Evolutionary conservation across 352 stramenopile species (phyloP), one percentile per base, ranked within the genome.

Genomic region (Phytophthora colocasiae): DNA sequence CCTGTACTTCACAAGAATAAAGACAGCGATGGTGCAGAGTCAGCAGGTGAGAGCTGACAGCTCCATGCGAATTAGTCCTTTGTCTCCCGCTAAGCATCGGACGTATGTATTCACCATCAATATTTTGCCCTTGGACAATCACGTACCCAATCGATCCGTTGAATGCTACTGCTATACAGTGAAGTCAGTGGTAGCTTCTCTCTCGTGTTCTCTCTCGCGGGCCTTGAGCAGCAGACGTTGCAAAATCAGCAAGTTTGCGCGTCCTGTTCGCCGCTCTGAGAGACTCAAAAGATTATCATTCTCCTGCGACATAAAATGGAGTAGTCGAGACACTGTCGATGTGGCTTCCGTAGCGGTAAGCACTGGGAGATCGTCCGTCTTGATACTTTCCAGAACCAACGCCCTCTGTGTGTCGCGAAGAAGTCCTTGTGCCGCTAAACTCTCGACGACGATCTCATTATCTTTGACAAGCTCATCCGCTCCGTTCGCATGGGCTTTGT

Each of bases 391-490:
- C 19, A 81, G 40, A 29, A 70, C 43, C 47, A 79, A 40, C 12
- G 61, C 46, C 14, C 70, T 73, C 22, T 69, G 62, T 6, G 73
- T 58, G 48, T 89, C 80, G 40, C 80, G 75, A 26, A 89, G 71
- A 53, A 89, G 56, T 0, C 80, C 80, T 29, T 89, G 80, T 2
- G 78, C 58, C 26, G 80, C 81, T 50, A 89, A 63, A 51, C 80
- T 89, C 53, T 86, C 80, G 19, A 89, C 66, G 29, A 89, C 77
- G 26, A 89, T 89, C 50, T 87, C 80, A 45, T 89, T 80, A 48
- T 89, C 80, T 54, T 85, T 82, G 15, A 68, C 63, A 24, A 84
- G 38, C 48, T 82, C 73, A 27, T 79, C 61, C 9, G 48, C 45
- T 6, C 60, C 60, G 19, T 63, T 66, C 0, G 47, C 19, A 24